phyloP scores from a whole-genome alignment of 2,329 filamentous ascomycete genomes.

The Hypoxylon sp. region DNA sequence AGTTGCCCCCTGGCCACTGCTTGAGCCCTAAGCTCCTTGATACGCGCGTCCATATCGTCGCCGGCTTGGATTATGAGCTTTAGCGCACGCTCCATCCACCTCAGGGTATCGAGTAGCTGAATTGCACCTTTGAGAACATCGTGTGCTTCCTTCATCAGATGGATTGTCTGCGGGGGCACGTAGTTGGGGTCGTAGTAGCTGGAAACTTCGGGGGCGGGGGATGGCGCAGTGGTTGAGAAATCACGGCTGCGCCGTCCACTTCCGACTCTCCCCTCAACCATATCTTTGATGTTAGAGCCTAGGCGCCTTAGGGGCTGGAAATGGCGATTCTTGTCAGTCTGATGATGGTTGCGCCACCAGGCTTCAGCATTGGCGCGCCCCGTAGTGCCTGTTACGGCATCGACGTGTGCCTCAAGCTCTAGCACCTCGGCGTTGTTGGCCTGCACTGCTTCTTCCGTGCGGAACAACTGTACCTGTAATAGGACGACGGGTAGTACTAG shows the following conservation, averaged over 20 bases:
- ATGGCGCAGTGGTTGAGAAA: slow-evolving; percentile 7
- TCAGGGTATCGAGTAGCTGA: slow-evolving; percentile 62
- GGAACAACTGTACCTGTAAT: slow-evolving; percentile 63
- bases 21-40: slow-evolving; percentile 47
- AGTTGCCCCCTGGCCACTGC: slow-evolving; percentile 29
- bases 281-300: slow-evolving; percentile 49
- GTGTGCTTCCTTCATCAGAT: slow-evolving; percentile 64
- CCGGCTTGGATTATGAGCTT: slow-evolving; percentile 62
- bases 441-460: slow-evolving; percentile 62
- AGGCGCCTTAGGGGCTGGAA: slow-evolving; percentile 50
- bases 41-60: slow-evolving; percentile 59
- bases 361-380: slow-evolving; percentile 49
- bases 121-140: slow-evolving; percentile 63
- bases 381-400: slow-evolving; percentile 59
- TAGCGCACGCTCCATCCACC: slow-evolving; percentile 64
- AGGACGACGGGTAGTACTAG: slow-evolving; percentile 63
- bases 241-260: slow-evolving; percentile 31
- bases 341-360: slow-evolving; percentile 43
- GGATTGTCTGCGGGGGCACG: slow-evolving; percentile 62
- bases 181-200: slow-evolving; percentile 52
- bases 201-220: slow-evolving; percentile 22
- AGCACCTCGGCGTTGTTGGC: slow-evolving; percentile 62
- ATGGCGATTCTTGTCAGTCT: slow-evolving; percentile 32
- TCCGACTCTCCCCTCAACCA: slow-evolving; percentile 49
- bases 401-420: slow-evolving; percentile 60